These are phyloP conservation scores for Amylocarpus encephaloides DNA, from an alignment of 2,329 filamentous ascomycete species.

Conservation along the genomic window DNA sequence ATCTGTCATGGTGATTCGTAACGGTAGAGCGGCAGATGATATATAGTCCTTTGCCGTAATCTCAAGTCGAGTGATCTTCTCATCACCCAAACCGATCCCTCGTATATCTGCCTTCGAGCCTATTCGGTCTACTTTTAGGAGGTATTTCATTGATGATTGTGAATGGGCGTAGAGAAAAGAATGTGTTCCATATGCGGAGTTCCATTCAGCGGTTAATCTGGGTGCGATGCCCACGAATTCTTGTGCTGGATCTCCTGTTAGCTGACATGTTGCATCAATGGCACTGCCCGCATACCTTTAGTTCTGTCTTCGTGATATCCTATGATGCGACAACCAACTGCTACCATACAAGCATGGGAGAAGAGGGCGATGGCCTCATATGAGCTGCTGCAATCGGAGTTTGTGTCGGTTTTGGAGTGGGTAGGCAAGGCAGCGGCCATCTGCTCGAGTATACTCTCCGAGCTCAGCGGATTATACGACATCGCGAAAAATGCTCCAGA, in stretches of 20 bases:
- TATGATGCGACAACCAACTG: slow-evolving; percentile 72
- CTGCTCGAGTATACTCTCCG: slow-evolving; percentile 43
- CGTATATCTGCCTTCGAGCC: slow-evolving; percentile 79
- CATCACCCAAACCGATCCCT: slow-evolving; percentile 71
- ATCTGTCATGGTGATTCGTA: slow-evolving; percentile 45
- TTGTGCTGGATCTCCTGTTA: slow-evolving; percentile 38
- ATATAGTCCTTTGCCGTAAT: slow-evolving; percentile 69
- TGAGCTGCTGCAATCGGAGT: slow-evolving; percentile 60
- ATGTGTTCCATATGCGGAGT: slow-evolving; percentile 62
- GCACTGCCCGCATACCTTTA: slow-evolving; percentile 46
- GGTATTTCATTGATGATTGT: slow-evolving; percentile 77
- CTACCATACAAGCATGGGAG: slow-evolving; percentile 74
- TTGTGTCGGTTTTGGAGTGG: slow-evolving; percentile 45
- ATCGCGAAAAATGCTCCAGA: slow-evolving; percentile 15
- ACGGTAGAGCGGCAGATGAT: slow-evolving; percentile 49
- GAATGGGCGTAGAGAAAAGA: slow-evolving; percentile 82
- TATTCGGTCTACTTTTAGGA: slow-evolving; percentile 75
- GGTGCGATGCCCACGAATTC: slow-evolving; percentile 52
- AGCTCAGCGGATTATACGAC: slow-evolving; percentile 35
- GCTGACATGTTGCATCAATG: not conserved
- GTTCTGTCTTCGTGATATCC: slow-evolving; percentile 80
- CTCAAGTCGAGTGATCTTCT: slow-evolving; percentile 75
- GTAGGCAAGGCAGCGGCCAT: slow-evolving; percentile 57
- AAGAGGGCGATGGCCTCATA: slow-evolving; percentile 82
- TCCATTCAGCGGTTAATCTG: slow-evolving; percentile 73